These are phyloP conservation scores for Venturia aucupariae DNA, from an alignment of 2,329 filamentous ascomycete species.

Conservation along the genomic window DNA sequence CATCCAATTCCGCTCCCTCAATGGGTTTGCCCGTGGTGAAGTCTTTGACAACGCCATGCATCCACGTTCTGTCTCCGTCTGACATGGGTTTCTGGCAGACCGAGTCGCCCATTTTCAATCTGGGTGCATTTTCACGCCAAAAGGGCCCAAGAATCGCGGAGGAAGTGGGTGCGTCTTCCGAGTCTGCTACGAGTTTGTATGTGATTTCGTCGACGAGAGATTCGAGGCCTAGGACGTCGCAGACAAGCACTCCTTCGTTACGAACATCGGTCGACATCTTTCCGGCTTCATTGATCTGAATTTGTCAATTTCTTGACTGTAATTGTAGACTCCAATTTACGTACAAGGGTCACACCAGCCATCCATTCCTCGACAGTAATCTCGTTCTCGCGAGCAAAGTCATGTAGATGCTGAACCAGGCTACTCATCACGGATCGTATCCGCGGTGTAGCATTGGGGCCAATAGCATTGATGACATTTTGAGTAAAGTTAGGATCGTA, in stretches of 20 bases:
- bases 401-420: conserved; percentile 48
- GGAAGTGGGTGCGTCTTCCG: conserved; percentile 48
- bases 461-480: conserved; percentile 28
- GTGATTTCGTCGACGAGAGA: conserved; percentile 70
- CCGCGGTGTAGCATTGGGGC: conserved; percentile 26
- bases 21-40: conserved; percentile 56
- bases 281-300: conserved; percentile 50
- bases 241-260: conserved; percentile 54
- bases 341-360: conserved; percentile 40
- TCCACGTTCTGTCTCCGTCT: conserved; percentile 44
- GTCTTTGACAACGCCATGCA: conserved; percentile 54
- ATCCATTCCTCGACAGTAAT: conserved; percentile 52
- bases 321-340: not conserved
- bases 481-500: conserved; percentile 27
- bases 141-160: conserved; percentile 80
- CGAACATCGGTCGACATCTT: conserved; percentile 53
- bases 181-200: conserved; percentile 51
- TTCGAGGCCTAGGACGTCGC: conserved; percentile 50
- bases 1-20: conserved; percentile 57
- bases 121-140: conserved; percentile 65
- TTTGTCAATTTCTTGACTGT: not conserved
- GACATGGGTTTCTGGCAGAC: conserved; percentile 45
- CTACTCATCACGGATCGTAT: conserved; percentile 35
- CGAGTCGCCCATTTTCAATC: conserved; percentile 57
- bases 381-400: conserved; percentile 50